These are phyloP conservation scores for Musa troglodytarum DNA, from an alignment of 176 grass and related monocot genomes.

Conservation along the genomic window DNA sequence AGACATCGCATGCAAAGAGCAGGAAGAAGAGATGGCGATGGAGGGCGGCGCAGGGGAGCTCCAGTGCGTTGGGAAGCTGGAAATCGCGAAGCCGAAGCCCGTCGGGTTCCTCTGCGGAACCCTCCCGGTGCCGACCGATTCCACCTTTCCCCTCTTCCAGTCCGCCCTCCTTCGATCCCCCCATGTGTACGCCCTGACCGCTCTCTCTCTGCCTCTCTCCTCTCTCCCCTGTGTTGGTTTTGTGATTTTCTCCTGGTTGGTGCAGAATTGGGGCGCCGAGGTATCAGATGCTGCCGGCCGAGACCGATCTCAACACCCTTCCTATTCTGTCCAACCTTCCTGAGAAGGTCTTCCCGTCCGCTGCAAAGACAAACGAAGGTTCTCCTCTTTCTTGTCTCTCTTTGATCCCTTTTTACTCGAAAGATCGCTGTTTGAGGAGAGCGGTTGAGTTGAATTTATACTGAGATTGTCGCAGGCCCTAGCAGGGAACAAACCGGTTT, in stretches of 20 bases:
- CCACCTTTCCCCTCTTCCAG: slow-evolving; percentile 42
- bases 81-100: slow-evolving; percentile 68
- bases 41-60: slow-evolving; percentile 51
- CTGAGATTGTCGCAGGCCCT: not conserved
- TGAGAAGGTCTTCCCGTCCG: slow-evolving; percentile 51
- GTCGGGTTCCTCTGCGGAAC: slow-evolving; percentile 82
- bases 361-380: slow-evolving; percentile 72
- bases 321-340: slow-evolving; percentile 58
- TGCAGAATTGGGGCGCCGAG: slow-evolving; percentile 78
- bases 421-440: not conserved
- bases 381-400: slow-evolving; percentile 9
- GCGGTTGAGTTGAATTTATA: not conserved
- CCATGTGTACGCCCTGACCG: slow-evolving; percentile 33
- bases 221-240: not conserved
- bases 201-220: not conserved
- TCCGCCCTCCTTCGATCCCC: slow-evolving; percentile 59
- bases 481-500: not conserved
- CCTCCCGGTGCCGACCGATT: slow-evolving; percentile 85
- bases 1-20: not conserved
- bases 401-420: not conserved
- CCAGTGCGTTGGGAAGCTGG: slow-evolving; percentile 83
- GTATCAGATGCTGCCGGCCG: slow-evolving; percentile 93
- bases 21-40: slow-evolving; percentile 27
- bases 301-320: slow-evolving; percentile 90
- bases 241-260: slow-evolving; percentile 5